Evolutionary conservation across 202 grass and related monocot species (phyloP).

Genomic region (Setaria italica): DNA sequence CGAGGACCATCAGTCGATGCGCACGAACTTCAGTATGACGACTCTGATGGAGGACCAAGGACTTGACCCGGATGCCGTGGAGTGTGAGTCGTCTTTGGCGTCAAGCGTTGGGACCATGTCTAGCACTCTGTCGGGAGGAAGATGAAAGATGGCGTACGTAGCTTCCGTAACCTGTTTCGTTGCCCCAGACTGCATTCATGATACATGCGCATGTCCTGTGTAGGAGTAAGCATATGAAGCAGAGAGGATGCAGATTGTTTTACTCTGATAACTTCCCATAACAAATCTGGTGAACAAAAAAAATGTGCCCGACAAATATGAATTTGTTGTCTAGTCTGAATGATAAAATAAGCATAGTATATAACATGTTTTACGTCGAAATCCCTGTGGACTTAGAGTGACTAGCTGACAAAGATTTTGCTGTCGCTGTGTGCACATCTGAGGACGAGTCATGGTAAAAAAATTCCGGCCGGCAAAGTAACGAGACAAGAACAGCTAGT

Average conservation of each 20-base stretch:
- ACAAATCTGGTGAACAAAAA: neutral
- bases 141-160: neutral
- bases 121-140: slow-evolving; percentile 36
- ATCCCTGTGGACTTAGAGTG: neutral
- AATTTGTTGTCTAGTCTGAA: neutral
- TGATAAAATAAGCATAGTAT: neutral
- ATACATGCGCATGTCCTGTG: no score
- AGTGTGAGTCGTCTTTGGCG: slow-evolving; percentile 5
- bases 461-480: slow-evolving; percentile 30
- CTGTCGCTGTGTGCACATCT: neutral
- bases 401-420: slow-evolving; percentile 1
- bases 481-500: neutral
- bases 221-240: no score
- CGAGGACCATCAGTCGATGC: slow-evolving; percentile 20
- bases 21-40: neutral
- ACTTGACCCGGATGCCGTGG: neutral
- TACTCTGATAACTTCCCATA: neutral
- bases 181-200: neutral
- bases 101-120: slow-evolving; percentile 42
- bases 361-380: neutral
- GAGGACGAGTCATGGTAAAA: neutral
- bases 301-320: neutral
- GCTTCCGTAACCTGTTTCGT: neutral
- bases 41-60: slow-evolving; percentile 1
- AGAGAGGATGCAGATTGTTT: neutral